Percentiles rank a stretch among this genome's conserved stretches.
phyloP scores from a whole-genome alignment of 164 flowering plant genomes.

The Stephania yunnanensis region DNA sequence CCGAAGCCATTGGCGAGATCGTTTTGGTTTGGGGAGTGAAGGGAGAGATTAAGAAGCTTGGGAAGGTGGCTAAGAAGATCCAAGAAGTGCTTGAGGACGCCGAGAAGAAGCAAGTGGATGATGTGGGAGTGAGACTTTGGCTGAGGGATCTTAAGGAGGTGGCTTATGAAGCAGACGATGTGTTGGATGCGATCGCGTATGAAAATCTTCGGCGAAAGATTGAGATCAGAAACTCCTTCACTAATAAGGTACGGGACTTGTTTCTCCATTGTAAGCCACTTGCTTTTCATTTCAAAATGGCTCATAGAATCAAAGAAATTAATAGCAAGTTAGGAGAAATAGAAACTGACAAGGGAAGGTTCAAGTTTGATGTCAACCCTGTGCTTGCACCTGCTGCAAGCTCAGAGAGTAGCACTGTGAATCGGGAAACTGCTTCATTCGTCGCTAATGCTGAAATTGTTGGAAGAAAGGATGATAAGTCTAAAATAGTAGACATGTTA shows the following conservation, averaged over 20 bases:
- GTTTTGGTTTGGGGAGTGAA: neutral
- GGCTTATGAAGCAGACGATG: neutral
- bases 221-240: neutral
- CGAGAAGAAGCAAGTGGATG: neutral
- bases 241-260: neutral
- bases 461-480: slow-evolving; percentile 1
- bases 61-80: neutral
- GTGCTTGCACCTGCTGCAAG: neutral
- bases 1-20: neutral
- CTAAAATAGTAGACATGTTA: neutral
- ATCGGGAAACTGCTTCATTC: neutral
- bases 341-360: neutral
- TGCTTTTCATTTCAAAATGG: slow-evolving; percentile 3
- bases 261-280: neutral
- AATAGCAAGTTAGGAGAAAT: neutral
- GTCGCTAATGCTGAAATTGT: neutral
- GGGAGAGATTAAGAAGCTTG: neutral
- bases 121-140: neutral
- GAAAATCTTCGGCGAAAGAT: neutral
- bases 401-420: neutral
- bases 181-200: neutral
- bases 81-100: slow-evolving; percentile 2
- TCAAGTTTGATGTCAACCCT: neutral
- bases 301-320: slow-evolving; percentile 1
- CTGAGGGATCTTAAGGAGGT: neutral